phyloP scores from a whole-genome alignment of 176 grass and related monocot species.

The Rhynchospora tenuis region DNA sequence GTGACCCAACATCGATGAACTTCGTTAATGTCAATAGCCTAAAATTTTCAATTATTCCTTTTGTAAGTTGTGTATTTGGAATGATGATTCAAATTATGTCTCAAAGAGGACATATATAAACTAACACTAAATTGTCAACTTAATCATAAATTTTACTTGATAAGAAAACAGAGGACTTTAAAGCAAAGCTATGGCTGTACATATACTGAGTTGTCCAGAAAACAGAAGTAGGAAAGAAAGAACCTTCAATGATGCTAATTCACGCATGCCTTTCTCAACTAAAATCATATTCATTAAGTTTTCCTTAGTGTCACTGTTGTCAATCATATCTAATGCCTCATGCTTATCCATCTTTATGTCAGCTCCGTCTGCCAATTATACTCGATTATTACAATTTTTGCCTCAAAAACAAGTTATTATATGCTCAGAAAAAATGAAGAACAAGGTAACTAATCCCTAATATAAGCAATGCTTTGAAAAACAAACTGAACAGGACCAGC shows the following conservation, averaged over 20 bases:
- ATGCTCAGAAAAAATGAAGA: conserved; percentile 19
- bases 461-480: no score
- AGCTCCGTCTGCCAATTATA: conserved; percentile 48
- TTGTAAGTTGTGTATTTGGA: background rate
- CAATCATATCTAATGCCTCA: conserved; percentile 36
- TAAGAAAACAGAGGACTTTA: background rate
- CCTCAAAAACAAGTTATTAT: background rate
- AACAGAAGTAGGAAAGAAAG: conserved; percentile 22
- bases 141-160: background rate
- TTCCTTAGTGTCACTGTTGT: conserved; percentile 46
- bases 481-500: no score
- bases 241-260: conserved; percentile 96
- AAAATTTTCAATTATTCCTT: background rate
- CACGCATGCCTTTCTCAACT: conserved; percentile 93
- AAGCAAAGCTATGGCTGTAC: background rate
- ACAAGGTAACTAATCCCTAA: conserved; percentile 11
- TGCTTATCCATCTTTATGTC: conserved; percentile 48
- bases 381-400: background rate
- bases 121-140: background rate
- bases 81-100: background rate
- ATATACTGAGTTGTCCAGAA: conserved; percentile 10
- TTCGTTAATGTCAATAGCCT: background rate
- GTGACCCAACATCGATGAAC: background rate
- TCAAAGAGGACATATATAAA: background rate
- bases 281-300: conserved; percentile 79